phyloP scores from a whole-genome alignment of 2,329 filamentous ascomycete genomes.

The Paraphoma sp. region DNA sequence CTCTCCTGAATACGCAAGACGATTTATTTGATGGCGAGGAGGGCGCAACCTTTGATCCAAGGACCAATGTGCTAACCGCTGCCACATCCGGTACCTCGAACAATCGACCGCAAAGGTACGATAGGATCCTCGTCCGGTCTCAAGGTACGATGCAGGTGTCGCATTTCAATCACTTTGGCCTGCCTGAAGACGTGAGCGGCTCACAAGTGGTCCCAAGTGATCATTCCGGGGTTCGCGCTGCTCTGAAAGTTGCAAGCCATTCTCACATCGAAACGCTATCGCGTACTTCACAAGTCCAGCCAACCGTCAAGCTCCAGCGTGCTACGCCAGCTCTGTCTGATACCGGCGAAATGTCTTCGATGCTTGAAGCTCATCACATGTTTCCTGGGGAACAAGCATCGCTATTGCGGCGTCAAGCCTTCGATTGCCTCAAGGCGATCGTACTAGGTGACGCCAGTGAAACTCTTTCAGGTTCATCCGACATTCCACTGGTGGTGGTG shows the following conservation, averaged over 20 bases:
- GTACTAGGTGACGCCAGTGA: constrained; percentile 45
- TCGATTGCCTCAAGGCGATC: constrained; percentile 55
- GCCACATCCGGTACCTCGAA: constrained; percentile 62
- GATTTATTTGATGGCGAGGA: constrained; percentile 64
- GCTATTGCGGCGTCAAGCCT: constrained; percentile 50
- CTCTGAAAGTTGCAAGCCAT: constrained; percentile 38
- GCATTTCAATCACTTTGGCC: constrained; percentile 66
- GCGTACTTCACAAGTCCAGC: not conserved
- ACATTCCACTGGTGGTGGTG: constrained; percentile 58
- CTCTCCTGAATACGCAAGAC: constrained; percentile 27
- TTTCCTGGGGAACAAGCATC: constrained; percentile 59
- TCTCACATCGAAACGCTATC: not conserved
- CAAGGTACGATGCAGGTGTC: constrained; percentile 49
- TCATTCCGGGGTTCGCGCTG: constrained; percentile 62
- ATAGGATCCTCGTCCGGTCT: constrained; percentile 64
- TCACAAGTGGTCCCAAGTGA: constrained; percentile 42
- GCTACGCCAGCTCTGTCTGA: constrained; percentile 12
- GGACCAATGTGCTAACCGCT: constrained; percentile 62
- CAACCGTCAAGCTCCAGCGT: constrained; percentile 17
- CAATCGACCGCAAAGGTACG: constrained; percentile 69
- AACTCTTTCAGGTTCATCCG: constrained; percentile 11
- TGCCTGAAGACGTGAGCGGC: constrained; percentile 37
- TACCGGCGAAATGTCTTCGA: constrained; percentile 13
- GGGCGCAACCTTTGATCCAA: constrained; percentile 70
- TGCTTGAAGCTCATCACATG: constrained; percentile 30